A percentile compares a stretch with the other conserved stretches of the same genome.
phyloP scores from a whole-genome alignment of 305 asterid species.

The Stenogyne calaminthoides region DNA sequence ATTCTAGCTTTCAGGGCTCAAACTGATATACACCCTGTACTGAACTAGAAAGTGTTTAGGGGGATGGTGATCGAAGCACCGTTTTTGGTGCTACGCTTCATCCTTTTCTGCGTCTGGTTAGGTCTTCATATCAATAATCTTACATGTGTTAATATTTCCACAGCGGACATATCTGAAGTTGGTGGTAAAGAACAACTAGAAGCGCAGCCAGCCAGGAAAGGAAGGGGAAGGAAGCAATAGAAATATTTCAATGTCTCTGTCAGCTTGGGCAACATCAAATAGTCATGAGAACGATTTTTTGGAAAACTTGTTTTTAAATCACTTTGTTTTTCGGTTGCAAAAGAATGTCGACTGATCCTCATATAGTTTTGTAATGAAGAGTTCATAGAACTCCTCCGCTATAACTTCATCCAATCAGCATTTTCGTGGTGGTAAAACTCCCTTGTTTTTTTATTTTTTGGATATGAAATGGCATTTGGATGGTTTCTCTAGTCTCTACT shows the following conservation, averaged over 20 bases:
- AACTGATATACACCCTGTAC: no score
- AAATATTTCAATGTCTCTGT: background rate
- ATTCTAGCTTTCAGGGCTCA: no score
- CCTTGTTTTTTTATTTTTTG: background rate
- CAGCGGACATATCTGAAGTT: slow-evolving; percentile 78
- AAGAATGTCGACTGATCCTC: slow-evolving; percentile 9
- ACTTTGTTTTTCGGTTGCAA: slow-evolving; percentile 17
- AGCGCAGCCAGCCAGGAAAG: slow-evolving; percentile 72
- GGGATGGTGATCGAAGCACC: background rate
- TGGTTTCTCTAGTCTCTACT: background rate
- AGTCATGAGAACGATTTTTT: background rate
- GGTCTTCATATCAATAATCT: background rate
- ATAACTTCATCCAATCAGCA: background rate
- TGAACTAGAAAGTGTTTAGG: background rate
- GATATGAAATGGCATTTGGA: background rate
- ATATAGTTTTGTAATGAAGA: background rate
- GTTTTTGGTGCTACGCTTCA: background rate
- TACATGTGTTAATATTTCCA: slow-evolving; percentile 14
- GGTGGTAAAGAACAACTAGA: slow-evolving; percentile 79
- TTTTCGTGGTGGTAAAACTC: background rate
- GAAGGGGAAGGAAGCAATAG: slow-evolving; percentile 85
- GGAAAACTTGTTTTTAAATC: slow-evolving; percentile 2
- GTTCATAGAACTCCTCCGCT: background rate
- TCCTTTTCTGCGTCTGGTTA: slow-evolving; percentile 12
- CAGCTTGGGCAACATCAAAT: slow-evolving; percentile 16